Percentiles rank a stretch among this genome's conserved stretches.
Evolutionary conservation across 768 basidiomycete genomes (phyloP).

Genomic region (Lactifluus echinatus): DNA sequence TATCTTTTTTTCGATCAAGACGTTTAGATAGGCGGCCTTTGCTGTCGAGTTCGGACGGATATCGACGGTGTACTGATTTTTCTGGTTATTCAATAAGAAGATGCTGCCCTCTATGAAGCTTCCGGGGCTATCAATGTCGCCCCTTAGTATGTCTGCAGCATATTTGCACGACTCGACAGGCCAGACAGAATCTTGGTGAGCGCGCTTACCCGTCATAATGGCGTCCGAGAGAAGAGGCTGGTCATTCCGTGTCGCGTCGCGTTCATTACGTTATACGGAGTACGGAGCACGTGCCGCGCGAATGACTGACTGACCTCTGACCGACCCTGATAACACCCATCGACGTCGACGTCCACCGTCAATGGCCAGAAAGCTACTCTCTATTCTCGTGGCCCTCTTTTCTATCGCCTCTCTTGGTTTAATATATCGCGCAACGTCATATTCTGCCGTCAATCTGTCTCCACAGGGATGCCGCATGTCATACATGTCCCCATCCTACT

Average conservation of each 20-base stretch:
- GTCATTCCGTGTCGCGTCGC: not conserved
- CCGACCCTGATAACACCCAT: no score
- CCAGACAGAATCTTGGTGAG: not conserved
- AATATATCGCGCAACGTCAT: constrained; percentile 6
- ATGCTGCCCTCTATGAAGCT: constrained; percentile 8
- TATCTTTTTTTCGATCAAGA: constrained; percentile 1
- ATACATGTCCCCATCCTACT: constrained; percentile 89
- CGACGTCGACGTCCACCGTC: not conserved
- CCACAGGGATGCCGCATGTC: constrained; percentile 96
- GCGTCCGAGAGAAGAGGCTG: no score
- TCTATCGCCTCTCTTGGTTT: constrained; percentile 1
- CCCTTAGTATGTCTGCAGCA: not conserved
- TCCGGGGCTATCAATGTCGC: constrained; percentile 3
- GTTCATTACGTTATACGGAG: no score
- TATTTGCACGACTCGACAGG: not conserved
- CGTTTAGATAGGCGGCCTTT: not conserved
- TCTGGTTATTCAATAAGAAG: not conserved
- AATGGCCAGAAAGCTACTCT: not conserved
- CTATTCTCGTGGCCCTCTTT: constrained; percentile 3
- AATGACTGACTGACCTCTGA: no score
- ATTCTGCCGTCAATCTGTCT: constrained; percentile 37
- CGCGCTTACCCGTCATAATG: not conserved
- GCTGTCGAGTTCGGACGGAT: not conserved
- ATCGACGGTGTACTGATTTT: constrained; percentile 5
- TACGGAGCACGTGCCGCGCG: not conserved